Evolutionary conservation across 768 basidiomycete genomes (phyloP).

Genomic region (Tulasnella sp.): DNA sequence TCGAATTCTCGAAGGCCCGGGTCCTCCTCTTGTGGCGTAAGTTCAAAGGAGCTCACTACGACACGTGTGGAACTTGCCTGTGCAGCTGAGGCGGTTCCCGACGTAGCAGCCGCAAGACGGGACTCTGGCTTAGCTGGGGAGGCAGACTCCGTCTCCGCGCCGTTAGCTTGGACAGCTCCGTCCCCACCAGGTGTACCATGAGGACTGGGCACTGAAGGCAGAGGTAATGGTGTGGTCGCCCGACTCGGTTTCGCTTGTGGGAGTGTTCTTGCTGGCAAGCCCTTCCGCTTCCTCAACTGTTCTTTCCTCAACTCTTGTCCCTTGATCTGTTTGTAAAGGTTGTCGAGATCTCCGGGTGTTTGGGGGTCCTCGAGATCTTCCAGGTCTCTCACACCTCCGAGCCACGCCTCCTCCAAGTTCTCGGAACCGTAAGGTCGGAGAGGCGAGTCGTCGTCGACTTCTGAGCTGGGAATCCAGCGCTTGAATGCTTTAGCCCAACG

Average conservation of each 20-base stretch:
- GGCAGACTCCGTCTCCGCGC: neutral
- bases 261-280: neutral
- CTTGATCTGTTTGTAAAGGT: constrained; percentile 14
- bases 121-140: neutral
- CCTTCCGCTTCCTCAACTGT: constrained; percentile 1
- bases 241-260: neutral
- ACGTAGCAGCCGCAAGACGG: neutral
- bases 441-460: neutral
- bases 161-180: neutral
- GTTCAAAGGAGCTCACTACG: neutral
- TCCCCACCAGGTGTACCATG: neutral
- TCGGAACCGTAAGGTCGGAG: constrained; percentile 5
- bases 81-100: neutral
- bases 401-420: constrained; percentile 15
- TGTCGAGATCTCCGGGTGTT: constrained; percentile 6
- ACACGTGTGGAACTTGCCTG: neutral
- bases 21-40: neutral
- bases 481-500: neutral
- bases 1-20: neutral
- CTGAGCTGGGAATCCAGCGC: neutral
- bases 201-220: neutral
- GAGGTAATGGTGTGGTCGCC: neutral
- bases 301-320: constrained; percentile 13
- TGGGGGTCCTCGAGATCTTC: constrained; percentile 16
- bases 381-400: constrained; percentile 6